Conservation (phyloP, 306 rosid species). For the Lathyrus oleraceus region DNA sequence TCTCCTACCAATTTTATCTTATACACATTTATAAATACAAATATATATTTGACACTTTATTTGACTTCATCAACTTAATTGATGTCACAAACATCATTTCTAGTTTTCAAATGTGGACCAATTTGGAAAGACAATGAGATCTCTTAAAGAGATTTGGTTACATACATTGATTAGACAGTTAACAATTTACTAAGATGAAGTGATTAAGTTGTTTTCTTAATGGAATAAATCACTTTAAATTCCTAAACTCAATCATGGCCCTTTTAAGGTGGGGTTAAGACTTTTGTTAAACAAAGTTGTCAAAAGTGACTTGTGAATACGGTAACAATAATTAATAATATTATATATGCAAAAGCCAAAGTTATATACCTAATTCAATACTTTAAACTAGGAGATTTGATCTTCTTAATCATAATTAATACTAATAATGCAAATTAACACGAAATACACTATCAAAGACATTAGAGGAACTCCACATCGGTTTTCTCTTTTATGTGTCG, state of each 20-base stretch:
- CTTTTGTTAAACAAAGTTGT: slow-evolving; percentile 47
- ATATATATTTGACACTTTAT: too few species aligned
- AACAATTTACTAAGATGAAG: slow-evolving; percentile 45
- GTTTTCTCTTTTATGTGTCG: slow-evolving; percentile 56
- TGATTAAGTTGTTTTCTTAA: slow-evolving; percentile 48
- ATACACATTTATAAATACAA: too few species aligned
- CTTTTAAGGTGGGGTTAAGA: slow-evolving; percentile 47
- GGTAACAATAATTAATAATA: slow-evolving; percentile 39
- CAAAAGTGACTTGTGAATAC: slow-evolving; percentile 51
- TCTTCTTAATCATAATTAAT: slow-evolving; percentile 27
- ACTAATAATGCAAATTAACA: slow-evolving; percentile 30
- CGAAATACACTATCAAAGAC: slow-evolving; percentile 47
- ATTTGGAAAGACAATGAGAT: slow-evolving; percentile 56
- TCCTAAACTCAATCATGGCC: slow-evolving; percentile 52
- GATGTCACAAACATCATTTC: too few species aligned
- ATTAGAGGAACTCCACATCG: slow-evolving; percentile 51
- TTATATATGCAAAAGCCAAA: slow-evolving; percentile 32
- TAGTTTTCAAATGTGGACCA: slow-evolving; percentile 39
- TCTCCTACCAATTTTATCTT: too few species aligned
- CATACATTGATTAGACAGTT: slow-evolving; percentile 48
- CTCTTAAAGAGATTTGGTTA: slow-evolving; percentile 77
- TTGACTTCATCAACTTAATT: too few species aligned
- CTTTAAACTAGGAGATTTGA: slow-evolving; percentile 38
- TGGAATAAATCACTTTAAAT: slow-evolving; percentile 43
- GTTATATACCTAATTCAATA: slow-evolving; percentile 38